These are phyloP conservation scores for Eucalyptus regnans DNA, from an alignment of 345 rosid genomes.

Conservation along the genomic window DNA sequence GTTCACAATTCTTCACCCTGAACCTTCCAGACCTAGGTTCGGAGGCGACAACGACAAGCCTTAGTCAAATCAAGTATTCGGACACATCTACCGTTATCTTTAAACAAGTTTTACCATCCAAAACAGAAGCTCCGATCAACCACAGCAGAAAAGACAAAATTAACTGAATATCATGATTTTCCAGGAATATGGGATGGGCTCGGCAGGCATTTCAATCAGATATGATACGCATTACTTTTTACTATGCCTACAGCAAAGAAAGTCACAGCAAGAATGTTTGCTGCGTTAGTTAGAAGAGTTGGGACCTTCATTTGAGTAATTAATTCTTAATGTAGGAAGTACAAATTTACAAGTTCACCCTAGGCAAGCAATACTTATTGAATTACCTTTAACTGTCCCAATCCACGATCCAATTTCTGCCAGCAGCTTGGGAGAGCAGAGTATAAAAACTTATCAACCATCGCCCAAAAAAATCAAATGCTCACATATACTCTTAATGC, in stretches of 20 bases:
- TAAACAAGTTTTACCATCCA: neutral
- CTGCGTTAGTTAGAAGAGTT: neutral
- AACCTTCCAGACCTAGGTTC: neutral
- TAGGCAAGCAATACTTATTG: neutral
- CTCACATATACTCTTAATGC: neutral
- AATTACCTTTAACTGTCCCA: neutral
- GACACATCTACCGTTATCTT: neutral
- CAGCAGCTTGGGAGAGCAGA: accelerated
- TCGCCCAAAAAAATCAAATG: neutral
- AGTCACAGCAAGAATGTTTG: neutral
- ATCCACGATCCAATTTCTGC: neutral
- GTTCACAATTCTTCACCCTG: neutral
- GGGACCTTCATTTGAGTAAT: neutral
- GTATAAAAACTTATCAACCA: neutral
- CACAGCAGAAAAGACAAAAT: neutral
- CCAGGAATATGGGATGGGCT: neutral
- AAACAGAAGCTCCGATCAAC: neutral
- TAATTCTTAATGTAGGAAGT: neutral
- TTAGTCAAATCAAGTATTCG: neutral
- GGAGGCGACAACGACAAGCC: neutral
- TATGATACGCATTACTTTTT: neutral
- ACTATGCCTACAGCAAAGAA: neutral
- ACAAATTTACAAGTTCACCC: neutral
- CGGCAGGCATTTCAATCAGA: neutral
- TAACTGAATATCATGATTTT: neutral